Base-by-base conservation (phyloP, 2,329 filamentous ascomycete genomes). In the Microascus cirrosus region DNA sequence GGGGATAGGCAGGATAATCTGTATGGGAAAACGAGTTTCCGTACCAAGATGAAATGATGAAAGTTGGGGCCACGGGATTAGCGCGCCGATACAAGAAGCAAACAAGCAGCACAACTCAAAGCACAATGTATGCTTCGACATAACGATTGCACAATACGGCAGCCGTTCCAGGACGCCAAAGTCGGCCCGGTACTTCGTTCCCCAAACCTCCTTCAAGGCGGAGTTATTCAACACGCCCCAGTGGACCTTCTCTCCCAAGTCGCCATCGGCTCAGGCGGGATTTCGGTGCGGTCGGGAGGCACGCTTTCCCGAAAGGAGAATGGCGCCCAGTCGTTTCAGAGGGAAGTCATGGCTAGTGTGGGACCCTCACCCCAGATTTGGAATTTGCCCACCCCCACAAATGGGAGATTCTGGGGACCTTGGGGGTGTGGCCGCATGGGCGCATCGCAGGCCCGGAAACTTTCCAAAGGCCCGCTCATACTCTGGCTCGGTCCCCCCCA, bases 371-470 rank as follows among this genome's bases (percentile, higher is more conserved):
- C 45, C 45, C 45, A 22, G 45, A 22, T 8, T 22, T 22, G 11
- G 18, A 24, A 11, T 50, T 22, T 12, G 20, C n/a, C 20, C 45
- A 50, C 45, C 45, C 45, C 45, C 45, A 20, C 45, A 50, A 20
- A 50, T 22, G 20, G 10, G 2, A 24, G n/a, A n/a, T 50, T 22
- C 22, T 42, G 36, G 13, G 36, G 36, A 35, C 25, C 35, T n/a
- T 25, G 55, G 45, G 55, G 28, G 45, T 35, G 28, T 22, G 24
- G 55, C n/a, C 55, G 45, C 48, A 36, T 57, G 55, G 42, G 55
- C 55, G 55, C 55, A 57, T 57, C 55, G 55, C 48, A 57, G 55
- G 55, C 48, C 55, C 55, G 55, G 55, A 52, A 51, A 56, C 55
- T 56, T 56, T 35, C 13, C 15, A 7, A 7, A 13, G 32, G 15